Evolutionary conservation across 2,329 filamentous ascomycete species (phyloP).

Genomic region (Coniochaeta ligniaria): DNA sequence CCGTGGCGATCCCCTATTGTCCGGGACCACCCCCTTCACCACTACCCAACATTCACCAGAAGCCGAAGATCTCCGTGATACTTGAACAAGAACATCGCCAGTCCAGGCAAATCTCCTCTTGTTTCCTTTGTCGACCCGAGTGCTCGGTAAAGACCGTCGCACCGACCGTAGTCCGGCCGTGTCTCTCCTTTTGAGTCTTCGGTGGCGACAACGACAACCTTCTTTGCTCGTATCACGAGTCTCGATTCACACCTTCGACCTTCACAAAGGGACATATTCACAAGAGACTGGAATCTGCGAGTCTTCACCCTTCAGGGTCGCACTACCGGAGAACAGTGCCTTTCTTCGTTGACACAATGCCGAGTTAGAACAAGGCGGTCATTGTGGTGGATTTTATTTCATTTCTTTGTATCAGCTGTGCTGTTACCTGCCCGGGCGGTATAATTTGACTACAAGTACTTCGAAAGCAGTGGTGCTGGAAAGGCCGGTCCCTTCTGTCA

Average conservation of each 20-base stretch:
- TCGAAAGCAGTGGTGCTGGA: not conserved
- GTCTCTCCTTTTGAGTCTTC: conserved; percentile 1
- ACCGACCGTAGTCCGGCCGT: not conserved
- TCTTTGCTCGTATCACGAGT: not conserved
- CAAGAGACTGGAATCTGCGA: not conserved
- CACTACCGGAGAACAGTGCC: not conserved
- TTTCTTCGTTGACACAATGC: not conserved
- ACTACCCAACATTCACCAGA: not conserved
- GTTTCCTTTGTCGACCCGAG: not conserved
- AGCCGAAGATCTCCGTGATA: not conserved
- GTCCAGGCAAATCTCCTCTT: not conserved
- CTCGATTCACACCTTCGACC: not conserved
- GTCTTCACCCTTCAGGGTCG: not conserved
- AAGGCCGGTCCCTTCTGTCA: not conserved
- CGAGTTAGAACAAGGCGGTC: not conserved
- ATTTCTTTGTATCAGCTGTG: conserved; percentile 2
- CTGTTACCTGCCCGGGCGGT: not conserved
- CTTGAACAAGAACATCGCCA: not conserved
- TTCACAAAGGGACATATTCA: not conserved
- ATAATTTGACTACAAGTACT: not conserved
- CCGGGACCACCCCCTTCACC: not conserved
- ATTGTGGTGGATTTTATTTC: not conserved
- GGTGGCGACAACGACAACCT: not conserved
- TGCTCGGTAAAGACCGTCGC: not conserved
- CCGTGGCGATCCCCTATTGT: not conserved